These are phyloP conservation scores for Cicer cuneatum DNA, from an alignment of 306 rosid genomes.

Conservation along the genomic window DNA sequence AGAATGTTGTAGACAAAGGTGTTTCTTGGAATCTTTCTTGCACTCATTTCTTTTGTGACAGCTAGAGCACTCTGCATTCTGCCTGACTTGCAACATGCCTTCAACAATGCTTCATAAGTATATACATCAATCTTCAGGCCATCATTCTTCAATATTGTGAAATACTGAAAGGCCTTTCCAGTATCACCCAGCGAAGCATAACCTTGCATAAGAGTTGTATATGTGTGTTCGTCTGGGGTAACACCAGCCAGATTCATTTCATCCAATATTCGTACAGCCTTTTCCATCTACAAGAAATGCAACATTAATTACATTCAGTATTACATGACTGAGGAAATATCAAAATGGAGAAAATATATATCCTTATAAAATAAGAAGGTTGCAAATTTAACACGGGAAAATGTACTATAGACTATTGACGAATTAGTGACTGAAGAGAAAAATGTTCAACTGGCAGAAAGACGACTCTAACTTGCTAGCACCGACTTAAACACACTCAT, in stretches of 20 bases:
- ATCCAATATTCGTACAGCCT: slow-evolving; percentile 81
- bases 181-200: slow-evolving; percentile 93
- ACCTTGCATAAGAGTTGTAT: slow-evolving; percentile 93
- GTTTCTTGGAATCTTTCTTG: slow-evolving; percentile 80
- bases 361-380: slow-evolving; percentile 20
- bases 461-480: slow-evolving; percentile 13
- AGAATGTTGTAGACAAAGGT: slow-evolving; percentile 90
- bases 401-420: slow-evolving; percentile 7
- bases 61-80: slow-evolving; percentile 98
- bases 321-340: slow-evolving; percentile 12
- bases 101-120: slow-evolving; percentile 90
- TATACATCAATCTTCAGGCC: slow-evolving; percentile 85
- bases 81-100: slow-evolving; percentile 98
- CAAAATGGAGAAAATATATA: neutral
- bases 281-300: slow-evolving; percentile 73
- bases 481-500: neutral
- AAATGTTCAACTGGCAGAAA: slow-evolving; percentile 4
- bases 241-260: slow-evolving; percentile 86
- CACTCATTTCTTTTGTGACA: slow-evolving; percentile 91
- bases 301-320: slow-evolving; percentile 32
- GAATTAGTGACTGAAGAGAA: slow-evolving; percentile 1
- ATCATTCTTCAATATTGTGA: slow-evolving; percentile 72
- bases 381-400: slow-evolving; percentile 17
- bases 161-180: slow-evolving; percentile 88
- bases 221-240: slow-evolving; percentile 83